phyloP scores from a whole-genome alignment of 768 basidiomycete genomes.

The Leucosporidium creatinivorum region DNA sequence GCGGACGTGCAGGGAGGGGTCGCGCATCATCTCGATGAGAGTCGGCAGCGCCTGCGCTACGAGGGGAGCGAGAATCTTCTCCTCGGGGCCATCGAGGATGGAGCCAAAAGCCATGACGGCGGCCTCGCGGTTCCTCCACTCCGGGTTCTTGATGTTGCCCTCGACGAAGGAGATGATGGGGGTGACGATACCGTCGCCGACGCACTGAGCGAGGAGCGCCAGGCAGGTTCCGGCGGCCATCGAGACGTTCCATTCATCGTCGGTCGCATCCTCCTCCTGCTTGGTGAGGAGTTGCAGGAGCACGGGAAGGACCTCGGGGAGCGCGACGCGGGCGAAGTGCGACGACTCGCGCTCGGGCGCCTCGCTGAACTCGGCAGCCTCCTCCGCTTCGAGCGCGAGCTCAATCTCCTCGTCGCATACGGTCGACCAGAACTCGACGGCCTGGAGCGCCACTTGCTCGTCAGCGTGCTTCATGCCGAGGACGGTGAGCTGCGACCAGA shows the following conservation, averaged over 20 bases:
- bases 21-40: slow-evolving; percentile 76
- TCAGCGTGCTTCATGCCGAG: slow-evolving; percentile 94
- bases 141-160: slow-evolving; percentile 78
- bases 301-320: slow-evolving; percentile 91
- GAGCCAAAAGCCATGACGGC: slow-evolving; percentile 98
- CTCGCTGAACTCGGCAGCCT: slow-evolving; percentile 87
- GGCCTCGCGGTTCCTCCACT: slow-evolving; percentile 94
- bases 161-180: slow-evolving; percentile 97
- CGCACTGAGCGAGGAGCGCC: slow-evolving; percentile 76
- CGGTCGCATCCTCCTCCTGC: slow-evolving; percentile 94
- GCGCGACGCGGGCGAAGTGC: slow-evolving; percentile 86
- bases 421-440: slow-evolving; percentile 98
- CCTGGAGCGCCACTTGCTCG: slow-evolving; percentile 86
- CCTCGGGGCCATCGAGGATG: slow-evolving; percentile 93
- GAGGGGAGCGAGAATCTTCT: slow-evolving; percentile 73
- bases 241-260: slow-evolving; percentile 97
- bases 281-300: slow-evolving; percentile 77
- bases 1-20: slow-evolving; percentile 75
- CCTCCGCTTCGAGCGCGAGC: slow-evolving; percentile 79
- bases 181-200: slow-evolving; percentile 81
- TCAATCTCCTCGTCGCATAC: slow-evolving; percentile 97
- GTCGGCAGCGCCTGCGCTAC: slow-evolving; percentile 90
- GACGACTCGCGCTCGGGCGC: slow-evolving; percentile 71
- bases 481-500: slow-evolving; percentile 65
- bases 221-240: slow-evolving; percentile 96